Conservation (phyloP, 1,284 basidiomycete species). For the Violaceomyces palustris region DNA sequence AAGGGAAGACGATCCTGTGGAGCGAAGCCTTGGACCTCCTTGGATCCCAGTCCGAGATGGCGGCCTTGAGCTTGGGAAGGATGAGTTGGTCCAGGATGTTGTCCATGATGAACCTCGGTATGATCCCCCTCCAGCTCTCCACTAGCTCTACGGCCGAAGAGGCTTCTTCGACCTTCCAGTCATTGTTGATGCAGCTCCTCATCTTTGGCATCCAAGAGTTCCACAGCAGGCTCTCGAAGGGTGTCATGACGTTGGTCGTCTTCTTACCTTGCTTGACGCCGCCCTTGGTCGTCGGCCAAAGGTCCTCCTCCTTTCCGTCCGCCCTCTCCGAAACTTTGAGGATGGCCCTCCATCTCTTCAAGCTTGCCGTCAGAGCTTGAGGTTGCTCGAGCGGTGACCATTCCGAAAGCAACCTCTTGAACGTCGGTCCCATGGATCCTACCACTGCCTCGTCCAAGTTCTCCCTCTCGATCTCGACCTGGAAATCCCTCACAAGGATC, state of each 20-base stretch:
- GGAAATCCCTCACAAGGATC: constrained; percentile 5
- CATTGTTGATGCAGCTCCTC: constrained; percentile 71
- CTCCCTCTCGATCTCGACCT: constrained; percentile 9
- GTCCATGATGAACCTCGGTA: constrained; percentile 86
- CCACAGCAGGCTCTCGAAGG: constrained; percentile 91
- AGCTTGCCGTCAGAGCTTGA: too few relatives aligned
- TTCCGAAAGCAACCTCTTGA: constrained; percentile 63
- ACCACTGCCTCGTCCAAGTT: constrained; percentile 77
- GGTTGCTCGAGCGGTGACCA: constrained; percentile 74
- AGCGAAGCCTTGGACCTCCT: constrained; percentile 54
- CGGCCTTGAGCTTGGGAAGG: constrained; percentile 79
- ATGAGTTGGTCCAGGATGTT: constrained; percentile 93
- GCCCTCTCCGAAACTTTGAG: too few relatives aligned
- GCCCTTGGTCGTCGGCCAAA: not conserved
- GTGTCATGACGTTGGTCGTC: constrained; percentile 66
- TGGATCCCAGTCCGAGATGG: constrained; percentile 68
- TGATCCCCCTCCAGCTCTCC: constrained; percentile 77
- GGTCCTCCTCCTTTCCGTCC: constrained; percentile 30
- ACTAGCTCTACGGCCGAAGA: constrained; percentile 73
- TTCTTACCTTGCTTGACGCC: not conserved
- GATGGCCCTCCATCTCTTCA: too few relatives aligned
- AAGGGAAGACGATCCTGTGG: constrained; percentile 84
- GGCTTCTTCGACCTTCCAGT: constrained; percentile 75
- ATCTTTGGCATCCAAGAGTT: constrained; percentile 88
- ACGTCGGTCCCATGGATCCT: constrained; percentile 73